These are phyloP conservation scores for Xylariaceae sp. DNA, from an alignment of 2,329 filamentous ascomycete genomes.

Conservation along the genomic window DNA sequence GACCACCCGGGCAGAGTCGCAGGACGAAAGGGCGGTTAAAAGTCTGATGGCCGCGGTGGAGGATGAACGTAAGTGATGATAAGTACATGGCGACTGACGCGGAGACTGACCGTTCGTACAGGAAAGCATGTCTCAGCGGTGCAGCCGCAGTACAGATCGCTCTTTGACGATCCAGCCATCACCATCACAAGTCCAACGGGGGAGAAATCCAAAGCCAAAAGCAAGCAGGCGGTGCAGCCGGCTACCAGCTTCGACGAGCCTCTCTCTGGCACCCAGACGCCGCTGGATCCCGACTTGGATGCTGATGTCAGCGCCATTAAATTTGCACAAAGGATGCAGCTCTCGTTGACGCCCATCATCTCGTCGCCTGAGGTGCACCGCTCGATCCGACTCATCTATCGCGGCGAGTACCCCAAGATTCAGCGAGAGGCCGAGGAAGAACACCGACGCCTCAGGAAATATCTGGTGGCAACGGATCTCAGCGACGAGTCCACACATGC, in stretches of 20 bases:
- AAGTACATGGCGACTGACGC: not conserved
- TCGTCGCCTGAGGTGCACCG: conserved; percentile 73
- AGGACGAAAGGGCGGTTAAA: conserved; percentile 35
- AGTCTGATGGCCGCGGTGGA: conserved; percentile 71
- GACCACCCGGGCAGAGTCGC: conserved; percentile 44
- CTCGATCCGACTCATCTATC: conserved; percentile 82
- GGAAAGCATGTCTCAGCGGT: conserved; percentile 49
- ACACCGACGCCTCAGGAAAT: conserved; percentile 76
- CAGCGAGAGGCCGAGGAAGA: conserved; percentile 75
- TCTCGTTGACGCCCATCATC: conserved; percentile 76
- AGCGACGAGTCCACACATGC: conserved; percentile 94
- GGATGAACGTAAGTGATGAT: conserved; percentile 64
- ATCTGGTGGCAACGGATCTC: conserved; percentile 91
- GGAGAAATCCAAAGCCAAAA: conserved; percentile 56
- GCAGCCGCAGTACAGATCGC: conserved; percentile 57
- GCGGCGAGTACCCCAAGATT: conserved; percentile 77
- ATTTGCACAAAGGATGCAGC: conserved; percentile 77
- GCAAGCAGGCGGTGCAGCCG: conserved; percentile 60
- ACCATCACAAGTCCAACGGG: conserved; percentile 61
- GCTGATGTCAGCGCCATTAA: conserved; percentile 80
- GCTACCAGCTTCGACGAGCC: conserved; percentile 77
- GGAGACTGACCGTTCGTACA: conserved; percentile 29
- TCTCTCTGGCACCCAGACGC: conserved; percentile 50
- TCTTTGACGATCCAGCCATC: conserved; percentile 63
- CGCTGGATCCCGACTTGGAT: conserved; percentile 79